Evolutionary conservation across 139 green algal species (phyloP).

Genomic region (Parachlorella kessleri): DNA sequence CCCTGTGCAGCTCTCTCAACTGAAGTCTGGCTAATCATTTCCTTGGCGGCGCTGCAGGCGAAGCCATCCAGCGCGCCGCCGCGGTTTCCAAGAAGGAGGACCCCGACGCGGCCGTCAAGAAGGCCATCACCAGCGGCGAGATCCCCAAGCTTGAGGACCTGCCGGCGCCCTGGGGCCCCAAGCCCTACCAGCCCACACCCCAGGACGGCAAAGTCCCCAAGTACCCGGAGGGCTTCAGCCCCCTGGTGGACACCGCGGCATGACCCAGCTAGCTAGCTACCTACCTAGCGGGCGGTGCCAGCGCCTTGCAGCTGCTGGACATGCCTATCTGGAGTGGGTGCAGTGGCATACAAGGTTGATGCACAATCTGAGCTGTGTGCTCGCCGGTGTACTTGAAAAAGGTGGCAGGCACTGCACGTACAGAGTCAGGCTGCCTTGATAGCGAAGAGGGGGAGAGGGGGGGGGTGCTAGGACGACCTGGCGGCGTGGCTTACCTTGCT

Average conservation of each 20-base stretch:
- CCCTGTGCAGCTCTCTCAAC: too few relatives aligned
- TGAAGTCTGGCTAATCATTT: too few relatives aligned
- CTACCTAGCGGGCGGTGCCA: background rate
- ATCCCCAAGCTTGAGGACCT: slow-evolving; percentile 51
- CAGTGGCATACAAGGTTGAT: too few relatives aligned
- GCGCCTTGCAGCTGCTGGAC: background rate
- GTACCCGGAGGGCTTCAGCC: slow-evolving; percentile 30
- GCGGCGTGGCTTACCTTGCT: too few relatives aligned
- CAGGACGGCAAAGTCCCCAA: slow-evolving; percentile 14
- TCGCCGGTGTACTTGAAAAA: too few relatives aligned
- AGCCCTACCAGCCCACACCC: slow-evolving; percentile 5
- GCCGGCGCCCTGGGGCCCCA: slow-evolving; percentile 51
- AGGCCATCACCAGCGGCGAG: slow-evolving; percentile 43
- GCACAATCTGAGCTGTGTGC: too few relatives aligned
- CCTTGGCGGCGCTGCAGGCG: background rate
- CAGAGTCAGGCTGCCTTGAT: too few relatives aligned
- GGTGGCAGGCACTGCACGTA: too few relatives aligned
- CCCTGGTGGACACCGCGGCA: slow-evolving; percentile 17
- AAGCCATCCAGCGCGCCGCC: slow-evolving; percentile 31
- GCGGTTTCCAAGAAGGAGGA: slow-evolving; percentile 52
- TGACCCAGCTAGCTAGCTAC: too few relatives aligned
- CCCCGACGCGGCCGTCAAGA: slow-evolving; percentile 54
- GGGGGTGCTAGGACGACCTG: too few relatives aligned
- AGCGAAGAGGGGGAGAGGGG: too few relatives aligned
- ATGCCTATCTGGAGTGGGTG: too few relatives aligned